Conservation (phyloP, 192 early-diverging fungal genomes). For the Glomus cerebriforme region DNA sequence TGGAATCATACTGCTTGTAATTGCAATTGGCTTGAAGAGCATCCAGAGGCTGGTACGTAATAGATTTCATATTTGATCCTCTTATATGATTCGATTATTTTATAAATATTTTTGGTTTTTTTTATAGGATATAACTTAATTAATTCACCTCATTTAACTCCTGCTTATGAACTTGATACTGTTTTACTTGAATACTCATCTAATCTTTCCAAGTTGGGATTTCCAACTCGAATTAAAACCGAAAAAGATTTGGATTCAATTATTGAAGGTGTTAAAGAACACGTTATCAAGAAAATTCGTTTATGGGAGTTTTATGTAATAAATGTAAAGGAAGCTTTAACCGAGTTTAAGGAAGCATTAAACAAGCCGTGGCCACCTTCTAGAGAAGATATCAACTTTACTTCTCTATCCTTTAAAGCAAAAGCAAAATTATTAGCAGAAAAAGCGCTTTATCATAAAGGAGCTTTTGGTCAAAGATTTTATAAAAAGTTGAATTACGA, state of each 20-base stretch:
- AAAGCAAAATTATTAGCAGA: slow-evolving; percentile 46
- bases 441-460: slow-evolving; percentile 37
- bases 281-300: slow-evolving; percentile 60
- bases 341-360: slow-evolving; percentile 50
- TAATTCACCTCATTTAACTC: slow-evolving; percentile 90
- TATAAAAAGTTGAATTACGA: slow-evolving; percentile 55
- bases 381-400: slow-evolving; percentile 42
- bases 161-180: slow-evolving; percentile 94
- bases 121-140: slow-evolving; percentile 87
- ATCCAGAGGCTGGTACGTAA: slow-evolving; percentile 86
- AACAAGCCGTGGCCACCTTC: slow-evolving; percentile 27
- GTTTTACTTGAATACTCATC: slow-evolving; percentile 73
- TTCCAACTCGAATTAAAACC: slow-evolving; percentile 59
- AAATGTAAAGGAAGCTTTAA: slow-evolving; percentile 53
- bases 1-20: slow-evolving; percentile 99
- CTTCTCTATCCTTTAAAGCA: slow-evolving; percentile 47
- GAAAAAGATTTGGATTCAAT: slow-evolving; percentile 68
- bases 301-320: slow-evolving; percentile 93
- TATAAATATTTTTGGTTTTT: slow-evolving; percentile 16
- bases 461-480: slow-evolving; percentile 54
- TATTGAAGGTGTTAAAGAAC: slow-evolving; percentile 57
- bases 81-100: background rate
- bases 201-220: slow-evolving; percentile 49
- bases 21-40: slow-evolving; percentile 90
- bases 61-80: background rate